A percentile compares a stretch with the other conserved stretches of the same genome.
These are phyloP conservation scores for Moringa oleifera DNA, from an alignment of 345 rosid genomes.

Conservation along the genomic window DNA sequence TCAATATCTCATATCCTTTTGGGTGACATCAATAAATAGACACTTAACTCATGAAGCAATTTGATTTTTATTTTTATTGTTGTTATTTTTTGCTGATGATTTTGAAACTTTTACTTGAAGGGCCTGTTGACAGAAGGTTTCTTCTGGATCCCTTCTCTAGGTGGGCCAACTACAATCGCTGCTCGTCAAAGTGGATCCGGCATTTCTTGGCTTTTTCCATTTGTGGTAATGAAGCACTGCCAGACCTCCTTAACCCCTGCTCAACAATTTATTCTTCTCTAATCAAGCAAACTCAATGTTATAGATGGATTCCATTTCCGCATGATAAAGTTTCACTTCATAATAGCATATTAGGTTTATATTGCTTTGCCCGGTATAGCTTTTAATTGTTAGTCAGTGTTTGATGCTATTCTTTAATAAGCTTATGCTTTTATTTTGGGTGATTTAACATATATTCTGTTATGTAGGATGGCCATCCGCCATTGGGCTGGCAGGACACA, in stretches of 20 bases:
- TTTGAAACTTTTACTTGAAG: slow-evolving; percentile 31
- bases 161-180: slow-evolving; percentile 94
- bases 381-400: neutral
- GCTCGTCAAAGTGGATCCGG: slow-evolving; percentile 98
- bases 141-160: slow-evolving; percentile 97
- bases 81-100: slow-evolving; percentile 17
- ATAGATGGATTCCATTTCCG: neutral
- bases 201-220: slow-evolving; percentile 92
- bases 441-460: slow-evolving; percentile 13
- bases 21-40: neutral
- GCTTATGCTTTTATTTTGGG: neutral
- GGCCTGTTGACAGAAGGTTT: slow-evolving; percentile 92
- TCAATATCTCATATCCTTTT: slow-evolving; percentile 5
- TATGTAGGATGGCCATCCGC: slow-evolving; percentile 96
- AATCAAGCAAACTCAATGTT: neutral
- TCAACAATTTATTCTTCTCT: slow-evolving; percentile 1
- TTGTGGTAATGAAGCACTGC: slow-evolving; percentile 64
- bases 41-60: neutral
- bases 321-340: neutral
- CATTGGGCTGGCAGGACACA: slow-evolving; percentile 91
- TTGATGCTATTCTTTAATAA: neutral
- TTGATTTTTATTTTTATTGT: too few species aligned
- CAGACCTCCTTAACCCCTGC: neutral
- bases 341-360: neutral
- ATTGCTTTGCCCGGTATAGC: slow-evolving; percentile 8